These are phyloP conservation scores for Myriosclerotinia scirpicola DNA, from an alignment of 2,329 filamentous ascomycete species.

Conservation along the genomic window DNA sequence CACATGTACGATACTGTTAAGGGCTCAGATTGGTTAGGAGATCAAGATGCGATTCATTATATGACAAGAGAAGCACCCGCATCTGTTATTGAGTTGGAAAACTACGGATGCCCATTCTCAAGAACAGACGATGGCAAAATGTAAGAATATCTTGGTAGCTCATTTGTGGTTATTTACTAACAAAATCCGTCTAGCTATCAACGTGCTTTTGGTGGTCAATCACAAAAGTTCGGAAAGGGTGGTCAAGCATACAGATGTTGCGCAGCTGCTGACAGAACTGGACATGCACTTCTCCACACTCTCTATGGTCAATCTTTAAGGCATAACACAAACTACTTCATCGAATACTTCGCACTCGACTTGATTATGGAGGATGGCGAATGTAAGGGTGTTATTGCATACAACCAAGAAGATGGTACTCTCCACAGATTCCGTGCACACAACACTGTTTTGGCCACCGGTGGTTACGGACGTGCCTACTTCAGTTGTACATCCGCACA, in stretches of 20 bases:
- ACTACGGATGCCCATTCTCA: constrained; percentile 96
- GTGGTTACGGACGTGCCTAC: constrained; percentile 52
- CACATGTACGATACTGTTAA: constrained; percentile 99
- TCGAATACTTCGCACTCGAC: constrained; percentile 52
- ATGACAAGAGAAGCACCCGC: constrained; percentile 94
- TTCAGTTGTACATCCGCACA: constrained; percentile 52
- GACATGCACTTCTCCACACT: constrained; percentile 52
- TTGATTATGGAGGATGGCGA: constrained; percentile 50
- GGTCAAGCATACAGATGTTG: constrained; percentile 47
- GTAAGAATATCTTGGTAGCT: constrained; percentile 47
- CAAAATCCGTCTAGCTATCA: constrained; percentile 49
- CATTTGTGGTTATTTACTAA: constrained; percentile 27
- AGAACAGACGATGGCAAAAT: constrained; percentile 96
- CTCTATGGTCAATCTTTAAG: constrained; percentile 51
- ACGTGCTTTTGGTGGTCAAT: constrained; percentile 50
- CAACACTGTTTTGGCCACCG: constrained; percentile 51
- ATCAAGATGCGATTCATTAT: constrained; percentile 97
- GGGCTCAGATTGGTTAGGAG: constrained; percentile 94
- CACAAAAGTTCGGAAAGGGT: constrained; percentile 48
- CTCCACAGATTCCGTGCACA: constrained; percentile 46
- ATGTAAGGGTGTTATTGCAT: constrained; percentile 47
- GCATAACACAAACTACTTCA: constrained; percentile 50
- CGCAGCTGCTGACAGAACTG: constrained; percentile 45
- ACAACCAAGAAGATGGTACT: constrained; percentile 47
- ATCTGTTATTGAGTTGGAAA: constrained; percentile 91